phyloP scores from a whole-genome alignment of 352 stramenopile species.

The Globisporangium camurandrum region DNA sequence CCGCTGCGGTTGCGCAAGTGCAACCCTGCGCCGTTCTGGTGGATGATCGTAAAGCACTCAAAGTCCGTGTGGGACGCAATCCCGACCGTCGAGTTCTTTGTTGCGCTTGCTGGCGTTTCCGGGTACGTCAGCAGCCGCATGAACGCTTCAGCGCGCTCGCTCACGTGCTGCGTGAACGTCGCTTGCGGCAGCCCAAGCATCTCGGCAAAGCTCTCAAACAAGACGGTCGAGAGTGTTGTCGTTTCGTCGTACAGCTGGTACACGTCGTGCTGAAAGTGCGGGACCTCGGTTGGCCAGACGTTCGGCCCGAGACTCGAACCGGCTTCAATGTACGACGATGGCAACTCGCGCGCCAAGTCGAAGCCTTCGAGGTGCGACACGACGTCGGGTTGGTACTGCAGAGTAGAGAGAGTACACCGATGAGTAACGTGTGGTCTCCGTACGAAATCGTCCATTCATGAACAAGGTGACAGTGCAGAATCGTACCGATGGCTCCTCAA shows the following conservation, averaged over 20 bases:
- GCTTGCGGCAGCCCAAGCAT: constrained; percentile 55
- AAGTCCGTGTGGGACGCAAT: constrained; percentile 83
- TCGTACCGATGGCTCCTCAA: constrained; percentile 74
- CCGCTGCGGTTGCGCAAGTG: constrained; percentile 55
- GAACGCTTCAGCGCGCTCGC: constrained; percentile 62
- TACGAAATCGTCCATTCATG: no score
- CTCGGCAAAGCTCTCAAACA: constrained; percentile 75
- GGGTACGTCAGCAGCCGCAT: constrained; percentile 77
- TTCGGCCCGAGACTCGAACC: constrained; percentile 70
- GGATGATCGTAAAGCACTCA: constrained; percentile 82
- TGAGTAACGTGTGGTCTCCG: no score
- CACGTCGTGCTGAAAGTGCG: constrained; percentile 55
- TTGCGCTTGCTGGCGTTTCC: constrained; percentile 24
- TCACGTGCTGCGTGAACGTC: constrained; percentile 67
- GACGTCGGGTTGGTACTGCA: constrained; percentile 69
- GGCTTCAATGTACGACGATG: constrained; percentile 41
- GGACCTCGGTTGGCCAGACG: constrained; percentile 59
- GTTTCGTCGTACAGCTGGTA: constrained; percentile 70
- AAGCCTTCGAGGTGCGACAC: constrained; percentile 73
- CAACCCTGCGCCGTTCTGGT: constrained; percentile 69
- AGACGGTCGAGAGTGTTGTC: constrained; percentile 47
- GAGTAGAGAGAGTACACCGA: background rate
- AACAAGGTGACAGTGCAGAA: background rate
- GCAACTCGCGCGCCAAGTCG: constrained; percentile 56
- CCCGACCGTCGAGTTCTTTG: constrained; percentile 61